phyloP scores from a whole-genome alignment of 192 early-diverging fungal species.

The Glomus cerebriforme region DNA sequence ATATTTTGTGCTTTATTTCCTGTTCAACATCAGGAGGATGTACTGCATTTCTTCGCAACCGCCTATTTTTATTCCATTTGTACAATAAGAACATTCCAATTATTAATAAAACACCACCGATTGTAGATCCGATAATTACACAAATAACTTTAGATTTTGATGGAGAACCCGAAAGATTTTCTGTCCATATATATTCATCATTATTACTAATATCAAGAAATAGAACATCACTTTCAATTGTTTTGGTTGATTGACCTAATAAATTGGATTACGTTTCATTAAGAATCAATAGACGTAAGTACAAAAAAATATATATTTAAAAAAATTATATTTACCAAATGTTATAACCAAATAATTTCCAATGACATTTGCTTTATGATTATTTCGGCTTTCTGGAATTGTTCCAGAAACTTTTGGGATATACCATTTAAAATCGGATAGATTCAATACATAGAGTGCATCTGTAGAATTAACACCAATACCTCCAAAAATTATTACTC shows the following conservation, averaged over 20 bases:
- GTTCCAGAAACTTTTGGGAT: background rate
- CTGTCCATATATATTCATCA: background rate
- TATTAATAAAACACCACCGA: background rate
- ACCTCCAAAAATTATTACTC: background rate
- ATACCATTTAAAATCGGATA: background rate
- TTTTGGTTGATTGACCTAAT: too few relatives aligned
- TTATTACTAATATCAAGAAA: background rate
- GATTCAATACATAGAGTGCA: background rate
- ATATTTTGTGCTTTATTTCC: too few relatives aligned
- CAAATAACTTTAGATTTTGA: too few relatives aligned
- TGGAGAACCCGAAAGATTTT: background rate
- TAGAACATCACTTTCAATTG: background rate
- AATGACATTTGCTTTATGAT: background rate
- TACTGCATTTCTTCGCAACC: background rate
- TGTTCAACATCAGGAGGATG: background rate
- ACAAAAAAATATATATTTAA: too few relatives aligned
- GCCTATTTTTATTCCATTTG: background rate
- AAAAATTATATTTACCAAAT: background rate
- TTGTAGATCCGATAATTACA: background rate
- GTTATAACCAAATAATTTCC: background rate
- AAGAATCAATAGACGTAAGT: too few relatives aligned
- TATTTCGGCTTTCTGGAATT: background rate
- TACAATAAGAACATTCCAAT: background rate
- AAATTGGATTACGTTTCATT: too few relatives aligned
- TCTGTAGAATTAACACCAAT: background rate